Evolutionary conservation across 495 filamentous ascomycete species (phyloP).

Genomic region (Ramalina peruviana): DNA sequence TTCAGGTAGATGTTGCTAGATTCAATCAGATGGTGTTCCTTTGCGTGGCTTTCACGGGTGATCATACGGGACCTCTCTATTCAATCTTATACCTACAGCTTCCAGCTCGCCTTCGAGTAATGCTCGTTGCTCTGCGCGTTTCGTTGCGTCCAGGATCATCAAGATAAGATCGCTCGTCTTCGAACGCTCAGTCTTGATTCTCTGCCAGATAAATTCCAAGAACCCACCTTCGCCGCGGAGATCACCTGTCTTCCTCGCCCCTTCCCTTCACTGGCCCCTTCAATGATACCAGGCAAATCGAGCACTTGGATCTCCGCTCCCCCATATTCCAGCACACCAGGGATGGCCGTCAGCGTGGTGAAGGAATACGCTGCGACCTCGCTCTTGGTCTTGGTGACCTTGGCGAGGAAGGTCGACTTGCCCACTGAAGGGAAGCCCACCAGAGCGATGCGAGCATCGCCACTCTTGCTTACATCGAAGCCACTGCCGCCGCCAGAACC

Average conservation of each 20-base stretch:
- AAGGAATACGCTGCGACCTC: constrained; percentile 96
- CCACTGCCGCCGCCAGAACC: constrained; percentile 59
- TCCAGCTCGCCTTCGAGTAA: constrained; percentile 87
- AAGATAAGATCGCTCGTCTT: constrained; percentile 92
- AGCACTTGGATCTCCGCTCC: constrained; percentile 97
- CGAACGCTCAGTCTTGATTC: neutral
- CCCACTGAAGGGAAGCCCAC: constrained; percentile 98
- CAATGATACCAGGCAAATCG: constrained; percentile 97
- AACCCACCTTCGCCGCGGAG: constrained; percentile 68
- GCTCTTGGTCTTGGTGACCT: constrained; percentile 97
- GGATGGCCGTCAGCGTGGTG: constrained; percentile 95
- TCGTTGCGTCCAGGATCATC: constrained; percentile 96
- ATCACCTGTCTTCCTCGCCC: constrained; percentile 94
- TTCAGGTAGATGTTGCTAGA: constrained; percentile 96
- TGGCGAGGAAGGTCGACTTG: constrained; percentile 96
- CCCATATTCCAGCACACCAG: constrained; percentile 94
- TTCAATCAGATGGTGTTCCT: constrained; percentile 5
- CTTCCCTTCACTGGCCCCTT: constrained; percentile 93
- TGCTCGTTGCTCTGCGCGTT: constrained; percentile 85
- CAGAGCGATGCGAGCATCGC: constrained; percentile 92
- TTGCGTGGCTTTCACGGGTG: neutral
- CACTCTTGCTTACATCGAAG: constrained; percentile 95
- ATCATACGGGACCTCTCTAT: constrained; percentile 80
- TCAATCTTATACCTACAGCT: constrained; percentile 89
- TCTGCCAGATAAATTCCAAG: neutral